Evolutionary conservation across 371 early-diverging fungal species (phyloP), one percentile per base, ranked within the genome.

Genomic region (Choanephora cucurbitarum): DNA sequence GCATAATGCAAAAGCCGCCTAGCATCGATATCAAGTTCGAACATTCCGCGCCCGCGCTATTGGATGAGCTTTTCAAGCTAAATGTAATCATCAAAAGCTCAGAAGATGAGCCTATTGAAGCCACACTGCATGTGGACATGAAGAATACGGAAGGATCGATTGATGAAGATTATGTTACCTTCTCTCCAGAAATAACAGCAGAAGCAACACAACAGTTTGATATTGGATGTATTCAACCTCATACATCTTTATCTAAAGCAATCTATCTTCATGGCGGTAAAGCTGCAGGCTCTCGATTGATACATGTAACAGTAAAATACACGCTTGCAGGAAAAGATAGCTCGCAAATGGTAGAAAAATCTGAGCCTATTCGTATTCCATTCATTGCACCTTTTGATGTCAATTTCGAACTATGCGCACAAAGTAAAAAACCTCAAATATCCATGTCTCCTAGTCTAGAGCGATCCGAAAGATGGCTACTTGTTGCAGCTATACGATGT

Each of bases 1-100:
- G 87, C 15, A 72, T 91, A 8, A 72, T 80, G 28, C 85, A 85
- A 60, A 73, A 83, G 33, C 86, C 84, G 42, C 88, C 91, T 17
- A 85, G 84, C 21, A 62, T 92, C 2, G 70, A 77, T 41, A 66
- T 90, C n/a, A 59, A 64, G 18, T 64, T 81, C 3, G 60, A 72
- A 0, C 80, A 87, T 61, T 57, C 63, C 13, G 69, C 87, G 6
- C 91, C 89, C 8, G 89, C 85, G 0, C 64, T 86, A 17, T 60
- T 92, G 53, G 88, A 91, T 47, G 91, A 91, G 49, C 60, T 79
- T 22, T 87, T 84, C 58, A 77, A 80, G 13, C 59, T 92, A 14
- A 67, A 70, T 28, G 67, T 92, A 7, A 78, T 70, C 5, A 58
- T 91, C 5, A 66, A 69, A 13, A 92, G 87, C 56, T 72, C 83